Percentiles rank a stretch among this genome's conserved stretches.
phyloP scores from a whole-genome alignment of 1,284 basidiomycete genomes.

The Dichomitus squalens region DNA sequence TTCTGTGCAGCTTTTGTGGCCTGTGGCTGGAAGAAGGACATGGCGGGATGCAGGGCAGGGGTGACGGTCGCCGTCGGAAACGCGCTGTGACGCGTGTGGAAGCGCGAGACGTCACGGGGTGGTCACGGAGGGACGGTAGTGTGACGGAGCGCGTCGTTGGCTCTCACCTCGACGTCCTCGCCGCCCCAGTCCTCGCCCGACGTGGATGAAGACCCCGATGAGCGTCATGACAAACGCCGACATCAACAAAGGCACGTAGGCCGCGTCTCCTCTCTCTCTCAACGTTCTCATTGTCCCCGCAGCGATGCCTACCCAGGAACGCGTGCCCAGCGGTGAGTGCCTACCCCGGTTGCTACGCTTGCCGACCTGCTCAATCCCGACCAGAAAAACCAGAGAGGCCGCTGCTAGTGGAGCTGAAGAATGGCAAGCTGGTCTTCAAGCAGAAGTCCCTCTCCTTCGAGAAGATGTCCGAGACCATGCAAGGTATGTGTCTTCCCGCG shows the following conservation, averaged over 20 bases:
- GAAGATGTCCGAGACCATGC: conserved; percentile 79
- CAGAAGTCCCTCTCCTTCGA: conserved; percentile 79
- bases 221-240: conserved; percentile 29
- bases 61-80: conserved; percentile 5
- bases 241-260: conserved; percentile 25
- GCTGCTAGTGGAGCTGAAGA: conserved; percentile 63
- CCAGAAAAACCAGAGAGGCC: conserved; percentile 41
- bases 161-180: conserved; percentile 15
- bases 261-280: background rate
- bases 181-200: conserved; percentile 2
- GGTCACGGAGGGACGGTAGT: conserved; percentile 11
- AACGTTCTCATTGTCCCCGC: background rate
- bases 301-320: background rate
- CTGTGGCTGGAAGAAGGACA: conserved; percentile 59
- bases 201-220: conserved; percentile 14
- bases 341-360: conserved; percentile 1
- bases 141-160: conserved; percentile 27
- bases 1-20: conserved; percentile 43
- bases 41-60: conserved; percentile 11
- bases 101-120: conserved; percentile 25
- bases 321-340: conserved; percentile 15
- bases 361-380: conserved; percentile 8
- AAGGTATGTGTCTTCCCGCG: conserved; percentile 52
- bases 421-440: conserved; percentile 76
- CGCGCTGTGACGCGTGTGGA: conserved; percentile 19